phyloP scores from a whole-genome alignment of 2,329 filamentous ascomycete species.

The Pseudogymnoascus sp. region DNA sequence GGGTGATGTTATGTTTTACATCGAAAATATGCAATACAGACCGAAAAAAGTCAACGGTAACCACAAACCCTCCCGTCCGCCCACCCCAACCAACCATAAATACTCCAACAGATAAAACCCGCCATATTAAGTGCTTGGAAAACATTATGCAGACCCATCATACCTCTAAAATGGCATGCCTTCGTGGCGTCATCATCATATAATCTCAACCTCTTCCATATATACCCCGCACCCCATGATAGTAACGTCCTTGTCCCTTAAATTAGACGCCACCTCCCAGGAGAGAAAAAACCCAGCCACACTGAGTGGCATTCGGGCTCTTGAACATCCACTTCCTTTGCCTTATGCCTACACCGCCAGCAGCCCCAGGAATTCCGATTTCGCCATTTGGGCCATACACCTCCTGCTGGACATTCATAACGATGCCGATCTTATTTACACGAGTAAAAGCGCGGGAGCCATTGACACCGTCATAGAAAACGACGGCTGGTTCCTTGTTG shows the following conservation, averaged over 20 bases:
- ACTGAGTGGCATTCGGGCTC: constrained; percentile 37
- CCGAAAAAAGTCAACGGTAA: background rate
- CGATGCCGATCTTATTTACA: constrained; percentile 20
- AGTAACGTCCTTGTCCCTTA: background rate
- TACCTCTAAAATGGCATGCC: constrained; percentile 7
- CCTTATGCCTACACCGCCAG: constrained; percentile 58
- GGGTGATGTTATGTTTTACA: background rate
- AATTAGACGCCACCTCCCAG: constrained; percentile 10
- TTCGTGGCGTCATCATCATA: constrained; percentile 2
- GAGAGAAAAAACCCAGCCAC: constrained; percentile 23
- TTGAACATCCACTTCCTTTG: constrained; percentile 83
- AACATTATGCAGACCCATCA: constrained; percentile 1
- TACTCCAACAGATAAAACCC: constrained; percentile 4
- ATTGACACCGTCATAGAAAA: constrained; percentile 74
- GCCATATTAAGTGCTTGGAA: constrained; percentile 6
- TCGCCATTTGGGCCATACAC: constrained; percentile 21
- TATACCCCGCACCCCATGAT: background rate
- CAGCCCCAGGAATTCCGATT: constrained; percentile 18
- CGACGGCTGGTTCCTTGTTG: constrained; percentile 35
- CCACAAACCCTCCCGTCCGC: background rate
- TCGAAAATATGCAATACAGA: constrained; percentile 5
- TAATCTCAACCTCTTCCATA: background rate
- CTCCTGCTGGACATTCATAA: constrained; percentile 23
- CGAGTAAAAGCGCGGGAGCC: constrained; percentile 33
- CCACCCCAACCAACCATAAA: background rate